phyloP scores from a whole-genome alignment of 1,284 basidiomycete genomes.

The Sporisorium graminicola region DNA sequence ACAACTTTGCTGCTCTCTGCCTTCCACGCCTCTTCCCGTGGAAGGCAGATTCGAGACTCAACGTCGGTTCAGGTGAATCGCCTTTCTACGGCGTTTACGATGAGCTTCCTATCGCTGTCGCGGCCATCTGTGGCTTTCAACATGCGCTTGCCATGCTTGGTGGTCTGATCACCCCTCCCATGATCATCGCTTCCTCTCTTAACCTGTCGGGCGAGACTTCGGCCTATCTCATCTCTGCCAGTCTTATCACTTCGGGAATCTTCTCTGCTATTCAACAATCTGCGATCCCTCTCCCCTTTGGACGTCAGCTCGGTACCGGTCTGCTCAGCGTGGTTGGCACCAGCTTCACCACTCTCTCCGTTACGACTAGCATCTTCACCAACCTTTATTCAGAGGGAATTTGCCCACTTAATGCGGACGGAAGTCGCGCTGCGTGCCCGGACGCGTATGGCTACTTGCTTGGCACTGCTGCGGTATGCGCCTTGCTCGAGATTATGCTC shows the following conservation, averaged over 20 bases:
- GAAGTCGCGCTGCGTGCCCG: conserved; percentile 76
- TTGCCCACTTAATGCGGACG: conserved; percentile 78
- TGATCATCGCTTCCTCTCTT: conserved; percentile 73
- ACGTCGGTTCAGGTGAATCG: conserved; percentile 24
- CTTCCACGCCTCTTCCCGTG: conserved; percentile 56
- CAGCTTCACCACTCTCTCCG: conserved; percentile 83
- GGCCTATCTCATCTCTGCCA: conserved; percentile 84
- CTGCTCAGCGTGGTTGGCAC: conserved; percentile 87
- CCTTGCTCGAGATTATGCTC: conserved; percentile 83
- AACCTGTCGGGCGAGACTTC: conserved; percentile 71
- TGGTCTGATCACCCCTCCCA: conserved; percentile 81
- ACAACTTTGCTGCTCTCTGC: conserved; percentile 55
- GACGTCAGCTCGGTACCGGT: conserved; percentile 81
- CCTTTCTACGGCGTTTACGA: conserved; percentile 65
- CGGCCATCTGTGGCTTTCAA: conserved; percentile 73
- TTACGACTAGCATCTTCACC: conserved; percentile 77
- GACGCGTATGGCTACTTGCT: conserved; percentile 70
- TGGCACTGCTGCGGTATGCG: conserved; percentile 83
- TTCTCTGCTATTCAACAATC: conserved; percentile 82
- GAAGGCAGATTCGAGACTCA: conserved; percentile 30
- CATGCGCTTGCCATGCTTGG: conserved; percentile 86
- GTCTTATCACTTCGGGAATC: conserved; percentile 78
- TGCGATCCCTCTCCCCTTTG: conserved; percentile 75
- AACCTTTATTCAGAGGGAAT: conserved; percentile 83
- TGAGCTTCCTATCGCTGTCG: conserved; percentile 54